phyloP scores from a whole-genome alignment of 2,329 filamentous ascomycete genomes.

The Calonectria henricotiae region DNA sequence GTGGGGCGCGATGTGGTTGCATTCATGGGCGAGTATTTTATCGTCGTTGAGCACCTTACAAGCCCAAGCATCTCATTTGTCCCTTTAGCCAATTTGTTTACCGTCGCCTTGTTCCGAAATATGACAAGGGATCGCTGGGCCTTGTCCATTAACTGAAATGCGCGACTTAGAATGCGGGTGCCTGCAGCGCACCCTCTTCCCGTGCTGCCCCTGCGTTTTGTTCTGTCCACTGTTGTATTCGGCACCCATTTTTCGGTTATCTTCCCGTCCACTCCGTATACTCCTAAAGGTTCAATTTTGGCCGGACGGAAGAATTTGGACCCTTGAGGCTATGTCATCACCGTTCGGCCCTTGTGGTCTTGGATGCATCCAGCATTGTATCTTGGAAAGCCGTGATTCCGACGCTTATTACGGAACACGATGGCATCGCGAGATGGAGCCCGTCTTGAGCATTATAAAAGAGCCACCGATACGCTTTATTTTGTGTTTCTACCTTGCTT shows the following conservation, averaged over 20 bases:
- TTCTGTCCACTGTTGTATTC: background rate
- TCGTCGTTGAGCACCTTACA: background rate
- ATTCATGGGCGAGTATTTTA: slow-evolving; percentile 12
- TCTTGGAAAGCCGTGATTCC: slow-evolving; percentile 13
- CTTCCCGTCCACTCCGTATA: slow-evolving; percentile 34
- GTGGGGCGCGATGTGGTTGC: slow-evolving; percentile 38
- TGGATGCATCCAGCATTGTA: background rate
- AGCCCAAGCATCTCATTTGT: background rate
- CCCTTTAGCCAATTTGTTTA: background rate
- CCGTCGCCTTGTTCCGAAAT: background rate
- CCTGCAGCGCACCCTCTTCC: background rate
- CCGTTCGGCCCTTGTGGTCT: background rate
- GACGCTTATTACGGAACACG: background rate
- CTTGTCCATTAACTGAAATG: background rate
- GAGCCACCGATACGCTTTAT: background rate
- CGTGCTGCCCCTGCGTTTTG: slow-evolving; percentile 3
- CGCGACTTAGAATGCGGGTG: background rate
- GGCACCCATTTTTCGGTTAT: slow-evolving; percentile 15
- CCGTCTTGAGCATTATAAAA: background rate
- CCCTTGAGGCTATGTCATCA: background rate
- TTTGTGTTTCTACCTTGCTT: background rate
- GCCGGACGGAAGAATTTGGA: background rate
- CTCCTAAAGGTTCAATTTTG: background rate
- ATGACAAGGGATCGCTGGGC: background rate
- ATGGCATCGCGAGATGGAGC: background rate